Conservation (phyloP, 805 yeast genomes). For the Teunomyces funiuensis region DNA sequence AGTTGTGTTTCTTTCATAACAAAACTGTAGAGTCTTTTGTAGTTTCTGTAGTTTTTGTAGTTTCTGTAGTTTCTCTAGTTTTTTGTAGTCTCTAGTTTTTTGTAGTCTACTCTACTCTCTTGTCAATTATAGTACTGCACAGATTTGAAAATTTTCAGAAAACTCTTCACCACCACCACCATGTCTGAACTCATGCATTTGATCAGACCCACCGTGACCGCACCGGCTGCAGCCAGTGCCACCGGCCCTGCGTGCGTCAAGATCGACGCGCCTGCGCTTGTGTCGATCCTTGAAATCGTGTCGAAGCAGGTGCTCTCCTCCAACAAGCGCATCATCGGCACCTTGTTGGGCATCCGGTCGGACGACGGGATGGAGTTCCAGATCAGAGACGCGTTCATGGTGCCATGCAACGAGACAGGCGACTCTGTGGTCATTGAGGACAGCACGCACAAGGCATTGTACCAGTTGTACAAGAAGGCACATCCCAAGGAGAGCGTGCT, state of each 20-base stretch:
- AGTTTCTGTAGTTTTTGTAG: no score
- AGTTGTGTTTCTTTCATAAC: no score
- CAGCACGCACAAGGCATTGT: slow-evolving; percentile 69
- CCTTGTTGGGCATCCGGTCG: slow-evolving; percentile 75
- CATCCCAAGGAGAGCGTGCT: slow-evolving; percentile 76
- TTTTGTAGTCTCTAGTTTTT: no score
- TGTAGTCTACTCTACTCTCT: no score
- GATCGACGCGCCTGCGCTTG: slow-evolving; percentile 68
- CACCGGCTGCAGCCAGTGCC: slow-evolving; percentile 45
- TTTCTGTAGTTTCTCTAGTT: no score
- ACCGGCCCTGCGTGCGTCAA: slow-evolving; percentile 53
- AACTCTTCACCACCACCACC: no score
- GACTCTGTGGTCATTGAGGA: slow-evolving; percentile 78
- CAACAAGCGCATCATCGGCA: slow-evolving; percentile 70
- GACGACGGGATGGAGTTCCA: slow-evolving; percentile 80
- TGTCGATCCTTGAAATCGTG: slow-evolving; percentile 75
- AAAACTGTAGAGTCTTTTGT: no score
- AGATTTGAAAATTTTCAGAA: slow-evolving; percentile 6
- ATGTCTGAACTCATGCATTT: slow-evolving; percentile 43
- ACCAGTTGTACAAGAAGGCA: slow-evolving; percentile 69
- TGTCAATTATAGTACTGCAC: no score
- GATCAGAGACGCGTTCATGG: slow-evolving; percentile 73
- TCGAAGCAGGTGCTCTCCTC: slow-evolving; percentile 45
- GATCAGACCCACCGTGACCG: slow-evolving; percentile 50
- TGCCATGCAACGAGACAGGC: slow-evolving; percentile 72